phyloP scores from a whole-genome alignment of 768 basidiomycete genomes.

The Boletus huronensis region DNA sequence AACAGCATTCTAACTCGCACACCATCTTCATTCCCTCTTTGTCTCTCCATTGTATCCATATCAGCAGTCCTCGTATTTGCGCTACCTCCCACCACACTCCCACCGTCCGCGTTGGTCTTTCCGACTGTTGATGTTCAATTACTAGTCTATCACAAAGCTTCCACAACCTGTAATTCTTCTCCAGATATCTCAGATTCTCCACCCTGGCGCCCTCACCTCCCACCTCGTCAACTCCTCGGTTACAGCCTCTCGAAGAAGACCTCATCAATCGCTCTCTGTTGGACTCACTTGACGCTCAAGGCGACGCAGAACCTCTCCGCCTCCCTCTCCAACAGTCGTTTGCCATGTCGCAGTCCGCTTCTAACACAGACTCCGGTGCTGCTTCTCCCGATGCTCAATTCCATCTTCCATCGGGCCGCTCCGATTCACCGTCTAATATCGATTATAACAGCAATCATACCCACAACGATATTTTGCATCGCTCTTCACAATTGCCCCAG shows the following conservation, averaged over 20 bases:
- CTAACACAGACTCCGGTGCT: conserved; percentile 50
- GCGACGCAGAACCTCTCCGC: conserved; percentile 67
- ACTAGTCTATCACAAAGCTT: conserved; percentile 29
- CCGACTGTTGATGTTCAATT: conserved; percentile 44
- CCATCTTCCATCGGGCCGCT: conserved; percentile 45
- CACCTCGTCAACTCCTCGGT: conserved; percentile 29
- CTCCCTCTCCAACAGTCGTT: conserved; percentile 34
- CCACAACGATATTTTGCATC: conserved; percentile 31
- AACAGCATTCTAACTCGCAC: conserved; percentile 28
- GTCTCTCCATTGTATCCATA: conserved; percentile 42
- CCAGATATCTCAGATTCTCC: conserved; percentile 28
- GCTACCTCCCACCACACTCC: conserved; percentile 32
- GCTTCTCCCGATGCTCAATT: conserved; percentile 54
- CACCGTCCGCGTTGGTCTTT: conserved; percentile 26
- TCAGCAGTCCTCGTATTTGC: conserved; percentile 35
- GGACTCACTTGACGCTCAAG: conserved; percentile 80
- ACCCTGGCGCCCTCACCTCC: conserved; percentile 50
- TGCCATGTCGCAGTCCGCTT: conserved; percentile 44
- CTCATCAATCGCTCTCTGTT: conserved; percentile 82
- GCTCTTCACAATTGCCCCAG: conserved; percentile 26
- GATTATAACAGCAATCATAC: conserved; percentile 35
- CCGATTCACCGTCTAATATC: conserved; percentile 49
- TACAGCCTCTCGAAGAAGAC: conserved; percentile 55
- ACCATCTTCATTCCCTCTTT: conserved; percentile 23
- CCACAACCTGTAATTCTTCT: conserved; percentile 30